These are phyloP conservation scores for Pythium sp. DNA, from an alignment of 352 stramenopile species.

Conservation along the genomic window DNA sequence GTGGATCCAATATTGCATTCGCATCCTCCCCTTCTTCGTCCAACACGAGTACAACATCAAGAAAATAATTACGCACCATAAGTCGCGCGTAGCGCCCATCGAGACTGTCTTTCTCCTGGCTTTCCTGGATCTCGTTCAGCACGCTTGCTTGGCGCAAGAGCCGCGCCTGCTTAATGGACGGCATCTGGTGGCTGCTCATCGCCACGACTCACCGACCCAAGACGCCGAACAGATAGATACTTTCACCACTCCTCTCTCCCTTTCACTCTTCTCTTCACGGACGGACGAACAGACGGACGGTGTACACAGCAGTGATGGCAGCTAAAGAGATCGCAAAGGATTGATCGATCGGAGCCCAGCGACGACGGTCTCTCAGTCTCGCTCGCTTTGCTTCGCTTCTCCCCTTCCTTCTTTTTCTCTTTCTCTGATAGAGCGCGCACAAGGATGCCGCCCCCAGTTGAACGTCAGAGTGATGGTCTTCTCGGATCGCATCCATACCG, in stretches of 20 bases:
- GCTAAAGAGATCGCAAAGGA: neutral
- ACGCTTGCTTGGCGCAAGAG: constrained; percentile 70
- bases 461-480: constrained; percentile 13
- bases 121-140: constrained; percentile 77
- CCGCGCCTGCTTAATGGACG: constrained; percentile 19
- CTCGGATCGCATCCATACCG: constrained; percentile 8
- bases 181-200: constrained; percentile 27
- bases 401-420: constrained; percentile 2
- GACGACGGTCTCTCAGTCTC: neutral
- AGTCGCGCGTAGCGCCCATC: constrained; percentile 70
- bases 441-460: neutral
- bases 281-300: neutral
- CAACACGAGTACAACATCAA: neutral
- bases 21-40: neutral
- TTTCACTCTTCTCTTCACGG: neutral
- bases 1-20: neutral
- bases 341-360: neutral
- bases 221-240: neutral
- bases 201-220: constrained; percentile 1
- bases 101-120: constrained; percentile 67
- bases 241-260: neutral
- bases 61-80: constrained; percentile 39
- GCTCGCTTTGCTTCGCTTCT: constrained; percentile 2
- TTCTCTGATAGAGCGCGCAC: neutral
- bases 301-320: neutral